Evolutionary conservation across 1,284 basidiomycete species (phyloP), one percentile per base, ranked within the genome.

Genomic region (Vanrija sp.): DNA sequence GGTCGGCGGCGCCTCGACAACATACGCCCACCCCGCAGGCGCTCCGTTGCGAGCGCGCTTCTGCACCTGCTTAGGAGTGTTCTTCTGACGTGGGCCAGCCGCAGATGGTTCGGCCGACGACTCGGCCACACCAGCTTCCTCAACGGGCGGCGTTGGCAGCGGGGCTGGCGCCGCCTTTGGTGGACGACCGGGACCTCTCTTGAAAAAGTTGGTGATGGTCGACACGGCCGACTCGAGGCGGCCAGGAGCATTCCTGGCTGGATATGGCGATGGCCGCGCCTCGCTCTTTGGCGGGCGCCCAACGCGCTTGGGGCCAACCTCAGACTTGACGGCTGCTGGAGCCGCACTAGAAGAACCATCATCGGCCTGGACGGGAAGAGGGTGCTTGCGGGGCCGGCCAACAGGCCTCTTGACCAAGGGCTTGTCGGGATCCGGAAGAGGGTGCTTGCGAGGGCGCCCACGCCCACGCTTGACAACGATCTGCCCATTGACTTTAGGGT

Each of bases 11-110:
- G 43, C 58, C 12, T 57, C 53, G 9, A 59, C 57, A 4, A 66
- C 55, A 43, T 63, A 68, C 1, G 56, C 67, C 70, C 70, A 72
- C 1, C 70, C 70, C 42, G 61, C 63, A 3, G 70, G 70, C n/a
- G 66, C 70, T 15, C 70, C 70, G 52, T 67, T 72, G 19, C 69
- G 57, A 49, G 58, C 62, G 3, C 48, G 42, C 48, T 55, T 57
- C 49, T 47, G 34, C 10, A 25, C 50, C 42, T 55, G 50, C 46
- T 55, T 55, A 16, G 43, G 43, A 1, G 51, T 46, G 29, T 18
- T 21, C 28, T 28, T 28, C 7, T 8, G 16, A 16, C 3, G 10
- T 5, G 38, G 39, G 38, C 10, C 25, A 14, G 23, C 26, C n/a
- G 40, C n/a, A 42, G 40, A 23, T 5, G 21, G 21, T 23, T 23